Evolutionary conservation across 106 monocot genomes (phyloP).

Genomic region (Dioscorea dumetorum): DNA sequence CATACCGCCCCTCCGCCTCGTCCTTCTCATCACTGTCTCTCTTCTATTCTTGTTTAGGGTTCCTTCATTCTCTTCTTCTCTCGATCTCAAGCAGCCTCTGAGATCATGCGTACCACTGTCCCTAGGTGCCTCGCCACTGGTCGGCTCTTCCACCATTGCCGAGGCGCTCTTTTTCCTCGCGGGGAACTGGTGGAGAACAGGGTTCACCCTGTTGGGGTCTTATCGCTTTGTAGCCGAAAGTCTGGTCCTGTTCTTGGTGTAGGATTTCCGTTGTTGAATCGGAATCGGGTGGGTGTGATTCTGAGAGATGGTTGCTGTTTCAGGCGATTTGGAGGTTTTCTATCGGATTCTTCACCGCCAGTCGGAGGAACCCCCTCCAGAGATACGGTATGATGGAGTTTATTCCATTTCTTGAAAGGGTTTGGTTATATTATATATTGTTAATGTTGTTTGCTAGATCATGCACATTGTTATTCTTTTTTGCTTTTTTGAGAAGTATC

Average conservation of each 20-base stretch:
- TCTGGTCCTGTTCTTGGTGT: conserved; percentile 2
- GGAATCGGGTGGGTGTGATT: background rate
- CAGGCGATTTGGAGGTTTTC: conserved; percentile 8
- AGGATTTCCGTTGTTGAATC: background rate
- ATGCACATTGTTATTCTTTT: no score
- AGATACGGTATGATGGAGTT: conserved; percentile 9
- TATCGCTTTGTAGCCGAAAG: background rate
- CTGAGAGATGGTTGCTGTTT: background rate
- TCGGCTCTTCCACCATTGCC: conserved; percentile 4
- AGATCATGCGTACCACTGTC: conserved; percentile 15
- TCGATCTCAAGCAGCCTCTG: background rate
- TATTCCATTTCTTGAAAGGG: background rate
- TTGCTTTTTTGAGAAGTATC: no score
- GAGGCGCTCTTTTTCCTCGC: background rate
- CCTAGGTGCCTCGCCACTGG: conserved; percentile 19
- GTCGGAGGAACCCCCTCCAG: conserved; percentile 2
- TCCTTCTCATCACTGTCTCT: background rate
- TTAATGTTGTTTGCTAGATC: no score
- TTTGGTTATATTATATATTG: background rate
- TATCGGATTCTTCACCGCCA: conserved; percentile 16
- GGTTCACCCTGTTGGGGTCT: no score
- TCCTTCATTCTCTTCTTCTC: background rate
- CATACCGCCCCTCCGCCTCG: background rate
- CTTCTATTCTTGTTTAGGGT: background rate
- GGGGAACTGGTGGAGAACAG: no score